A percentile compares a stretch with the other conserved stretches of the same genome.
These are phyloP conservation scores for Epichloe gansuensis DNA, from an alignment of 2,329 filamentous ascomycete genomes.

Conservation along the genomic window DNA sequence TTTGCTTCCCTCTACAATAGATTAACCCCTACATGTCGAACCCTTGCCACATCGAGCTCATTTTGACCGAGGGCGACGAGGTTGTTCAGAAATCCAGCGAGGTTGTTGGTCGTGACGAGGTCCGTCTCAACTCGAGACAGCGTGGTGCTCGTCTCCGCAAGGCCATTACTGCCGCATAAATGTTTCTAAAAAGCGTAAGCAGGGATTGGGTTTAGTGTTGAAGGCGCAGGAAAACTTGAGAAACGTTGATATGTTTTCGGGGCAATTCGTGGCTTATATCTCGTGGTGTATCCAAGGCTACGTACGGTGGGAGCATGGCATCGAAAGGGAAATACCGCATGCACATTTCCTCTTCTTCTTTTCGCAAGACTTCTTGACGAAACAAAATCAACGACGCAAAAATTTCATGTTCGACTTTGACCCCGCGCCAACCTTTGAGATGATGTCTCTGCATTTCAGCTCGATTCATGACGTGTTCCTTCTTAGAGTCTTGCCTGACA, in stretches of 20 bases:
- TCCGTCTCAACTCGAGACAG: slow-evolving; percentile 80
- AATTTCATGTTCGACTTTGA: neutral
- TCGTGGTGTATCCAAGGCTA: slow-evolving; percentile 26
- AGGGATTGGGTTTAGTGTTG: slow-evolving; percentile 6
- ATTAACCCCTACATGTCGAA: slow-evolving; percentile 99
- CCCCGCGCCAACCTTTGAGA: neutral
- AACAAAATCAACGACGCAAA: slow-evolving; percentile 16
- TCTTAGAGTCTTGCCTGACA: too few relatives aligned
- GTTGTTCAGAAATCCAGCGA: slow-evolving; percentile 90
- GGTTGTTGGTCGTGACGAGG: slow-evolving; percentile 50
- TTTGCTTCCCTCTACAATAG: slow-evolving; percentile 30
- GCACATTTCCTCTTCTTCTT: slow-evolving; percentile 15
- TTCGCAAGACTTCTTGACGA: slow-evolving; percentile 24
- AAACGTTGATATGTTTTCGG: slow-evolving; percentile 9
- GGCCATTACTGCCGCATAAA: slow-evolving; percentile 52
- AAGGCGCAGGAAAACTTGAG: slow-evolving; percentile 6
- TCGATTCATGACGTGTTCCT: too few relatives aligned
- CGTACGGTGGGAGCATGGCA: slow-evolving; percentile 25
- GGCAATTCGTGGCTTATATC: slow-evolving; percentile 24
- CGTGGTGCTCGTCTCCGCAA: slow-evolving; percentile 57
- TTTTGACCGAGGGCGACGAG: slow-evolving; percentile 96
- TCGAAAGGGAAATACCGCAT: slow-evolving; percentile 24
- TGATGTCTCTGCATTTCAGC: too few relatives aligned
- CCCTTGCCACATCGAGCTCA: slow-evolving; percentile 99
- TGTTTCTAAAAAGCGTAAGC: slow-evolving; percentile 12